Base-by-base conservation (phyloP, 2,329 filamentous ascomycete genomes). In the Neofusicoccum ribis region DNA sequence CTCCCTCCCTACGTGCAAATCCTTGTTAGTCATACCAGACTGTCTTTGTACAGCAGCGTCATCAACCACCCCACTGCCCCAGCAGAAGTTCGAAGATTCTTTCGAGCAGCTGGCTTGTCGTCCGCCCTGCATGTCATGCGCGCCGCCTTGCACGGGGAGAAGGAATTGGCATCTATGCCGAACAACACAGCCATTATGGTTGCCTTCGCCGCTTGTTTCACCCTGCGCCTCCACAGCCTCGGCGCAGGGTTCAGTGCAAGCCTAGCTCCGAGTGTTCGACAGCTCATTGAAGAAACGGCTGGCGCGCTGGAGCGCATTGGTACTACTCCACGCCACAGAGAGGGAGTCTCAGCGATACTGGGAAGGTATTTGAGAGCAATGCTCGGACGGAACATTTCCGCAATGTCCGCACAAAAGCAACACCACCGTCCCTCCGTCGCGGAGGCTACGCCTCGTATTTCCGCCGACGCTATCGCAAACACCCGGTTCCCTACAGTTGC, bases 161-260 rank as follows among this genome's bases (percentile, higher is more conserved):
- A 83, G 0, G 85, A 89, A 67, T 81, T 92, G 0, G 87, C 87
- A 64, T 91, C 89, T 0, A 92, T 92, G 89, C 89, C 89, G 0
- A 92, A 92, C 75, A 92, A 92, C 69, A 91, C 89, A 0, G 86
- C 89, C 64, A 90, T 91, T 68, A 92, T 92, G 90, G 90, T 92
- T 12, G 90, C 89, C 1, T 91, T 91, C 68, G 89, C 89, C 0
- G 88, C 88, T 4, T 90, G 87, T 70, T 90, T 89, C 56, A 59
- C 63, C 1, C 63, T 67, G 5, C 36, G 52, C 4, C 65, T 64
- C 17, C 80, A 90, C 4, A 88, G 86, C 68, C 83, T 86, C 0
- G 82, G 86, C 2, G 81, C 83, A 0, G 58, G 56, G 7, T 52
- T 62, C 46, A 65, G 58, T 34, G 56, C 47, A 0, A 58, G 76